These are phyloP conservation scores for Sphenostylis stenocarpa DNA, from an alignment of 306 rosid genomes.

Conservation along the genomic window DNA sequence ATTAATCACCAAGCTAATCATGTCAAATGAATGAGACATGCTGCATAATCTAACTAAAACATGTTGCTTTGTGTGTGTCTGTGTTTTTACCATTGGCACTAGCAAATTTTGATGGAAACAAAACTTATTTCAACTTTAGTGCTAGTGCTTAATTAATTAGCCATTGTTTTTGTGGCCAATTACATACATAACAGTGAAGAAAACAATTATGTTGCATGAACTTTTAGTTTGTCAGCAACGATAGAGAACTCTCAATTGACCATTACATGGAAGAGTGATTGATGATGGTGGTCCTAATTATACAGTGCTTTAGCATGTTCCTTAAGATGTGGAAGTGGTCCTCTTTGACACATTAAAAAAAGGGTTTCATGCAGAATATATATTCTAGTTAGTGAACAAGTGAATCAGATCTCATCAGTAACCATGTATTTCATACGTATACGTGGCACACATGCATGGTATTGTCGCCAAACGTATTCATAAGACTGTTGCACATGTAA, in stretches of 20 bases:
- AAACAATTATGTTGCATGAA: neutral
- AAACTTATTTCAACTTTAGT: neutral
- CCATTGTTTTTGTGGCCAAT: neutral
- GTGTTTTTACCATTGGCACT: neutral
- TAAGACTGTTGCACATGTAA: constrained; percentile 9
- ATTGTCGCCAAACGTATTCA: constrained; percentile 11
- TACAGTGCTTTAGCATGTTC: constrained; percentile 30
- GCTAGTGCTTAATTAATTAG: neutral
- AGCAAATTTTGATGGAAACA: neutral
- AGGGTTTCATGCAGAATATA: neutral
- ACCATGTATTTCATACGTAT: constrained; percentile 21
- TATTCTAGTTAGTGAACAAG: neutral
- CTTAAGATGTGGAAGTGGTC: constrained; percentile 72
- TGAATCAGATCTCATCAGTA: neutral
- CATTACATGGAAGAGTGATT: neutral
- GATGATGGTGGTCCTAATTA: constrained; percentile 44
- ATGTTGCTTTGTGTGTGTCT: too few species aligned
- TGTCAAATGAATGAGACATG: too few species aligned
- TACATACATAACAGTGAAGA: neutral
- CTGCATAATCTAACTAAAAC: too few species aligned
- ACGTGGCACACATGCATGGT: constrained; percentile 57
- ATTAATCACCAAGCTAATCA: too few species aligned
- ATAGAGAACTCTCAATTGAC: constrained; percentile 30
- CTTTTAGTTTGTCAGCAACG: constrained; percentile 21
- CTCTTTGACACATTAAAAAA: constrained; percentile 15